Percentiles rank a stretch among this genome's conserved stretches.
Conservation (phyloP, 352 stramenopile species). For the Pythium angustatum region DNA sequence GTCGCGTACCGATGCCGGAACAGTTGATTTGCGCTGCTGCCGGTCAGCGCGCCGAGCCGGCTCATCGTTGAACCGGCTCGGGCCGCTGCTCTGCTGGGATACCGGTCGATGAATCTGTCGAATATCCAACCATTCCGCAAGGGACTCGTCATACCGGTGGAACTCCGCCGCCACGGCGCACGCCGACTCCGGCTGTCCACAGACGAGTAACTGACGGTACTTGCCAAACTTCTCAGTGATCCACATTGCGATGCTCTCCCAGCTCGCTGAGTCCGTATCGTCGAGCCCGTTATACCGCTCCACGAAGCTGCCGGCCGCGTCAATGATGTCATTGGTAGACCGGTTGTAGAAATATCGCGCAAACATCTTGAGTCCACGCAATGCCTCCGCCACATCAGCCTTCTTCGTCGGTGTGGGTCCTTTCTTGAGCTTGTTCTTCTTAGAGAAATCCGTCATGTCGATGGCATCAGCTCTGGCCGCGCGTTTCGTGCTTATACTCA, state of each 20-base stretch:
- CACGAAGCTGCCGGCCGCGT: neutral
- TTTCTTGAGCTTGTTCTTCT: slow-evolving; percentile 4
- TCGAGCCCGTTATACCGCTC: neutral
- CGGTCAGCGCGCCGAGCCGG: neutral
- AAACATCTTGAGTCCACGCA: neutral
- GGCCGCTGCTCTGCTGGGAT: neutral
- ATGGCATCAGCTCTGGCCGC: neutral
- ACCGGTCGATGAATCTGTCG: neutral
- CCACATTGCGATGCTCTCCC: neutral
- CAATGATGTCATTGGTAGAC: neutral
- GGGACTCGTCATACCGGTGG: neutral
- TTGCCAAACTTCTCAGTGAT: slow-evolving; percentile 8
- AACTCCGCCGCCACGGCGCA: neutral
- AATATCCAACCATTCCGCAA: neutral
- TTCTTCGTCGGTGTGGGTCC: neutral
- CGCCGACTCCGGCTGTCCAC: neutral
- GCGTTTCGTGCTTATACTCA: neutral
- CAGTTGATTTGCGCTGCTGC: neutral
- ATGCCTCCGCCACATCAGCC: neutral
- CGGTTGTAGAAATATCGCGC: slow-evolving; percentile 6
- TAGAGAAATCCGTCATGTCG: slow-evolving; percentile 8
- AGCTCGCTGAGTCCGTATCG: neutral
- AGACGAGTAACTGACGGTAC: slow-evolving; percentile 1
- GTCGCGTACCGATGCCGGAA: neutral
- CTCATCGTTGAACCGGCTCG: neutral